Conservation (phyloP, 2,329 filamentous ascomycete species). For the Fusarium sp. region DNA sequence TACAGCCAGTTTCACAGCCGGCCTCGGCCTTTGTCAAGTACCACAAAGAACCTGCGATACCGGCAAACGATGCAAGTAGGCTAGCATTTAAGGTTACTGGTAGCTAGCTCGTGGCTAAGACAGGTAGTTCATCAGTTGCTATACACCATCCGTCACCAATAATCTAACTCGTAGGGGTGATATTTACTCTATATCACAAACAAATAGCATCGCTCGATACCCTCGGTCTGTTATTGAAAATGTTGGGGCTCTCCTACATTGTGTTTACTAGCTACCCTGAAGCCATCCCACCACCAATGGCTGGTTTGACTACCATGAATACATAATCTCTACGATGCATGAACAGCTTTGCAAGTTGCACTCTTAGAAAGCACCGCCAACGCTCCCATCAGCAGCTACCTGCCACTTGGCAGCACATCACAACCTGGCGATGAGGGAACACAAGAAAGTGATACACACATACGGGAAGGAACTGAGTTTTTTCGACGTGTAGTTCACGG, state of each 20-base stretch:
- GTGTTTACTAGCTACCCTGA: no score
- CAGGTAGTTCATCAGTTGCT: no score
- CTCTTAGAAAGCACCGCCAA: neutral
- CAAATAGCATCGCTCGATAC: no score
- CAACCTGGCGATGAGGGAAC: constrained; percentile 3
- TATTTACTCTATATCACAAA: no score
- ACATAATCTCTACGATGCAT: neutral
- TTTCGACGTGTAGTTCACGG: neutral
- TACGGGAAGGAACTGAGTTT: neutral
- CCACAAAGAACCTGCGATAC: neutral
- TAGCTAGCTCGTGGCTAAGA: neutral
- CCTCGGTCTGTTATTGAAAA: no score
- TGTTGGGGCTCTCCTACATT: no score
- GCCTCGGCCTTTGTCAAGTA: neutral
- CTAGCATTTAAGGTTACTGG: neutral
- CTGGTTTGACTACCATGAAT: neutral
- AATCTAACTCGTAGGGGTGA: no score
- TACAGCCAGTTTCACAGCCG: neutral
- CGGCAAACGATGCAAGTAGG: neutral
- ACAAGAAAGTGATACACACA: constrained; percentile 9
- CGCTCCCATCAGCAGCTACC: neutral
- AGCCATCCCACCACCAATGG: no score
- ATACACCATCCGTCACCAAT: no score
- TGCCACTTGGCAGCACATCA: neutral
- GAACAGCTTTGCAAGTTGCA: neutral